A percentile compares a stretch with the other conserved stretches of the same genome.
These are phyloP conservation scores for Durio zibethinus DNA, from an alignment of 345 rosid genomes.

Conservation along the genomic window DNA sequence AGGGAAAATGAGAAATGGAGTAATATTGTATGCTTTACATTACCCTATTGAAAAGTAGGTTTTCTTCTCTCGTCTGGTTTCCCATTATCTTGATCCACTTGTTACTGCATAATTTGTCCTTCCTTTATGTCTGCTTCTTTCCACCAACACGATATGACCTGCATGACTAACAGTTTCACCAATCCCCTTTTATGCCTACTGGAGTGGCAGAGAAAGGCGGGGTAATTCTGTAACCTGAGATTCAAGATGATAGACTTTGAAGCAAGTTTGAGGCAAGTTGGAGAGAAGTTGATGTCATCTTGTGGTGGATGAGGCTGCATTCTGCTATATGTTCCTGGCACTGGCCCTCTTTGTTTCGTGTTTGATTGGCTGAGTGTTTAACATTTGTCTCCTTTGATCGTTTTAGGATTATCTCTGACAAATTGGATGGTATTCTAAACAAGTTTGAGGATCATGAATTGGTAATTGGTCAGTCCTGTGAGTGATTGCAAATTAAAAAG, in stretches of 20 bases:
- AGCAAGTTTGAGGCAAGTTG: conserved; percentile 1
- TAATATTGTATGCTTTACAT: not conserved
- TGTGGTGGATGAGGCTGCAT: not conserved
- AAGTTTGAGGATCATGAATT: not conserved
- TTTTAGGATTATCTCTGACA: not conserved
- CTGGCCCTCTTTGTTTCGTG: not conserved
- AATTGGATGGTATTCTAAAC: not conserved
- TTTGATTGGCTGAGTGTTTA: not conserved
- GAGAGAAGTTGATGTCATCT: not conserved
- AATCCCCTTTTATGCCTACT: not conserved
- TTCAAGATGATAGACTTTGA: not conserved
- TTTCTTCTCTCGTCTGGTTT: not conserved
- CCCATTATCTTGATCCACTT: not conserved
- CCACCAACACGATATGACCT: not conserved
- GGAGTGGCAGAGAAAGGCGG: not conserved
- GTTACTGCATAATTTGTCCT: not conserved
- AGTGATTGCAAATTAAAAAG: not conserved
- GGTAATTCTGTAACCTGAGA: not conserved
- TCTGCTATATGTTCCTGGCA: not conserved
- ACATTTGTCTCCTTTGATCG: not conserved
- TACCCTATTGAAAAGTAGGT: not conserved
- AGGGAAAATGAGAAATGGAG: no score
- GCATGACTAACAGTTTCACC: not conserved
- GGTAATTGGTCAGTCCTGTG: not conserved
- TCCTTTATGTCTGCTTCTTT: not conserved